phyloP scores from a whole-genome alignment of 225 moss, liverwort and hornwort species.

The Polytrichum formosum region DNA sequence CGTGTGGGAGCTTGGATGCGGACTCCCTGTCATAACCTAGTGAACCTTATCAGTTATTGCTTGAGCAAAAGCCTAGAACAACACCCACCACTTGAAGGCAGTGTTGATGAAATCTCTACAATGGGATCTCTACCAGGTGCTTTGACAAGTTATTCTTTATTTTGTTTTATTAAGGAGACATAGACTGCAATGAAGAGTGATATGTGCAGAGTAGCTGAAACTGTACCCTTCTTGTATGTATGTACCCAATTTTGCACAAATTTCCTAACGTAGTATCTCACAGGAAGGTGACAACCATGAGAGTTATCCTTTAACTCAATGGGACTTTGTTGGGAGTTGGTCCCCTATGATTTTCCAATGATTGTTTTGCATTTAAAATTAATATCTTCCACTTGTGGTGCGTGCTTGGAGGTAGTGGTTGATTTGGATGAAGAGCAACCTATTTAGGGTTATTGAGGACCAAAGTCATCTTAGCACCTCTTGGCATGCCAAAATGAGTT shows the following conservation, averaged over 20 bases:
- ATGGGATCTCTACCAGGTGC: conserved; percentile 2
- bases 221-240: background rate
- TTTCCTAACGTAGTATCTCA: no score
- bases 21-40: conserved; percentile 56
- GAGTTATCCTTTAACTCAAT: no score
- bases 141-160: background rate
- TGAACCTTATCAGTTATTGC: conserved; percentile 72
- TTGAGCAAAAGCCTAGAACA: conserved; percentile 75
- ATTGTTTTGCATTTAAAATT: no score
- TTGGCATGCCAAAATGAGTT: no score
- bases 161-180: background rate
- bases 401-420: no score
- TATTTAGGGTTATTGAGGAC: no score
- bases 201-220: background rate
- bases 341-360: no score
- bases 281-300: no score
- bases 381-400: no score
- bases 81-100: conserved; percentile 32
- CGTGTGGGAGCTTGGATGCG: conserved; percentile 64
- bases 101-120: conserved; percentile 12
- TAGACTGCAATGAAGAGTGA: background rate
- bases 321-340: no score
- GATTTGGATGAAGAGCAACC: no score
- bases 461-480: no score
- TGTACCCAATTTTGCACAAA: background rate